Evolutionary conservation across 805 yeast species (phyloP).

Genomic region (Vanderwaltozyma verrucispora): DNA sequence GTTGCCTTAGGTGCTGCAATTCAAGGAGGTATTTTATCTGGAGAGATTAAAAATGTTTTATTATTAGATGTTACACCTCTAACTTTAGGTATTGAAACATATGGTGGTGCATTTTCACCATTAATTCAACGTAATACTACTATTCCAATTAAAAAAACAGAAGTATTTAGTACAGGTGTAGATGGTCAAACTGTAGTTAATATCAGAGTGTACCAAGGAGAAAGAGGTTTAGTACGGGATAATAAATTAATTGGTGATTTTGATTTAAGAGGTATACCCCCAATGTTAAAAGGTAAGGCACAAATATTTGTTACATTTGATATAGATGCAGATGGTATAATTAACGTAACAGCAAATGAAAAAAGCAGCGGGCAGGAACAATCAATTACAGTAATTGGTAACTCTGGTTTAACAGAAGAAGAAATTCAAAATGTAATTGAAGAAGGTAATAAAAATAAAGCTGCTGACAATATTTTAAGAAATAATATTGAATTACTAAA

Average conservation of each 20-base stretch:
- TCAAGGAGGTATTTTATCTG: slow-evolving; percentile 79
- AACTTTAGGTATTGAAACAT: slow-evolving; percentile 75
- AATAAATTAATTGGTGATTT: slow-evolving; percentile 71
- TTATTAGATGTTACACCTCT: slow-evolving; percentile 75
- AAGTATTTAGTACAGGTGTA: slow-evolving; percentile 69
- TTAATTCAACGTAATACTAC: slow-evolving; percentile 69
- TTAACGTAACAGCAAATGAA: slow-evolving; percentile 74
- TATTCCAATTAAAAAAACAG: slow-evolving; percentile 67
- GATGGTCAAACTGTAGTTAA: slow-evolving; percentile 82
- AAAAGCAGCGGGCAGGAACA: slow-evolving; percentile 59
- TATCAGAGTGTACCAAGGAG: slow-evolving; percentile 73
- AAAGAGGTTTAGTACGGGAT: slow-evolving; percentile 65
- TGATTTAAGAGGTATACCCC: slow-evolving; percentile 60
- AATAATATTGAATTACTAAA: slow-evolving; percentile 61
- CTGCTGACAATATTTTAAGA: slow-evolving; percentile 47
- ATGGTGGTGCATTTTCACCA: slow-evolving; percentile 76
- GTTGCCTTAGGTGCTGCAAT: slow-evolving; percentile 87
- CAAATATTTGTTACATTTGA: slow-evolving; percentile 70
- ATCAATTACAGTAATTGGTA: slow-evolving; percentile 62
- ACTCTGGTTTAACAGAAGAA: slow-evolving; percentile 56
- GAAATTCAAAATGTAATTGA: slow-evolving; percentile 54
- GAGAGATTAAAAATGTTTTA: slow-evolving; percentile 70
- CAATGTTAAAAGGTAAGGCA: slow-evolving; percentile 70
- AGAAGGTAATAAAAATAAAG: slow-evolving; percentile 56
- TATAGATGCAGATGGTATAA: slow-evolving; percentile 74